Percentiles rank a stretch among this genome's conserved stretches.
phyloP scores from a whole-genome alignment of 768 basidiomycete genomes.

The Leucosporidium yakuticum region DNA sequence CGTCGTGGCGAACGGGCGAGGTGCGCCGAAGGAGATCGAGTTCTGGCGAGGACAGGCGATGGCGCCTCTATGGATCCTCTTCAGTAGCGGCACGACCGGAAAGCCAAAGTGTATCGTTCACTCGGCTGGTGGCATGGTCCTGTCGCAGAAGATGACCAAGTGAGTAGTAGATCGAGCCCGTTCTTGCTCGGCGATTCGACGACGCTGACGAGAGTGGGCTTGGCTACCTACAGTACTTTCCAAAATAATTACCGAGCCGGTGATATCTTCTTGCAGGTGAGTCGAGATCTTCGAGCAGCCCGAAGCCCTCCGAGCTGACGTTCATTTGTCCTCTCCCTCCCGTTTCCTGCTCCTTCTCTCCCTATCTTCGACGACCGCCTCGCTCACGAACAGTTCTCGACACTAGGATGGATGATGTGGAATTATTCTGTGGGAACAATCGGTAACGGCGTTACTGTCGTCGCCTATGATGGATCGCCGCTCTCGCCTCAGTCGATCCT shows the following conservation, averaged over 20 bases:
- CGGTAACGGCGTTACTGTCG: conserved; percentile 61
- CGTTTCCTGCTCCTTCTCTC: too few relatives aligned
- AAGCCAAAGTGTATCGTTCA: conserved; percentile 71
- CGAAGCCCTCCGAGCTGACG: too few relatives aligned
- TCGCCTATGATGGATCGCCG: conserved; percentile 76
- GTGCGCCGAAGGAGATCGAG: conserved; percentile 18
- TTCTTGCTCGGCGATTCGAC: too few relatives aligned
- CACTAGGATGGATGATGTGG: conserved; percentile 67
- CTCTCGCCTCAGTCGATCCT: conserved; percentile 59
- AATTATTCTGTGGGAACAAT: conserved; percentile 57
- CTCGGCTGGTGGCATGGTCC: conserved; percentile 68
- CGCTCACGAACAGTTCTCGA: conserved; percentile 30
- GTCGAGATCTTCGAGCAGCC: conserved; percentile 46
- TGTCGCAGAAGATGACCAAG: conserved; percentile 44
- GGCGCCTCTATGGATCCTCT: conserved; percentile 49
- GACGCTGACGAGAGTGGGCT: too few relatives aligned
- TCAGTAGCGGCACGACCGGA: conserved; percentile 78
- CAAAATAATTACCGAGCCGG: too few relatives aligned
- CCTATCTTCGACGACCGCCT: too few relatives aligned
- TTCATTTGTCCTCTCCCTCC: too few relatives aligned
- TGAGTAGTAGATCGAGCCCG: too few relatives aligned
- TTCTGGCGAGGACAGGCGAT: conserved; percentile 22
- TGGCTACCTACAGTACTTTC: too few relatives aligned
- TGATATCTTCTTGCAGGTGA: too few relatives aligned
- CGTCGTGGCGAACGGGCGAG: conserved; percentile 15